Evolutionary conservation across 441 rosid genomes (phyloP), one percentile per base, ranked within the genome.

Genomic region (Pelargonium citronellum): DNA sequence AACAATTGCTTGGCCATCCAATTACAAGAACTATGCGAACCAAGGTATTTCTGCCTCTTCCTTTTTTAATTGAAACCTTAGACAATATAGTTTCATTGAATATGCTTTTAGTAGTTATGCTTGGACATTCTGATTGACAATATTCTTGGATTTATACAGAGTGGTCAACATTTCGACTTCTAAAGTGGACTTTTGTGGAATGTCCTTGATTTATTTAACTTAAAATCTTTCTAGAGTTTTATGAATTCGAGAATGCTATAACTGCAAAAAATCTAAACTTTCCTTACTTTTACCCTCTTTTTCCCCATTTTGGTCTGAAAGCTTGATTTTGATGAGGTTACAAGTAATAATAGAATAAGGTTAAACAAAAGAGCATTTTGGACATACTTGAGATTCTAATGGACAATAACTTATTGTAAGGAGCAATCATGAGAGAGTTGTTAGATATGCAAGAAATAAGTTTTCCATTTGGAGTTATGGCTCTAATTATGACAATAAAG

Each of bases 1-100:
- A 19, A 3, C 57, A 13, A 74, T 68, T 61, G 51, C 76, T 65
- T 75, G 68, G 58, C 15, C 76, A 9, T 57, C 79, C 55, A 8
- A 57, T 81, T 74, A 34, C 71, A 13, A 30, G 60, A 81, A 73
- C 74, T 77, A 66, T 65, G 67, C 65, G 34, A 73, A 77, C 76
- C 70, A 62, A 78, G 91, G 91, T 87, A 73, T 69, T 16, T 66
- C n/a, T 74, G 43, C 62, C 64, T 22, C 5, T 46, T 37, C 49
- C 15, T 43, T 65, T 27, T 1, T 30, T 34, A 15, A 24, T 16
- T 69, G 46, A 20, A 9, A 3, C 17, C 19, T 51, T 11, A 11
- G 22, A 51, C 20, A 30, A 17, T 12, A 11, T 57, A 41, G 27
- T 69, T 27, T 69, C 57, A 4, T 4, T 49, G 57, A 49, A 3